These are phyloP conservation scores for Dillenia turbinata DNA, from an alignment of 164 flowering plant genomes.

Conservation along the genomic window DNA sequence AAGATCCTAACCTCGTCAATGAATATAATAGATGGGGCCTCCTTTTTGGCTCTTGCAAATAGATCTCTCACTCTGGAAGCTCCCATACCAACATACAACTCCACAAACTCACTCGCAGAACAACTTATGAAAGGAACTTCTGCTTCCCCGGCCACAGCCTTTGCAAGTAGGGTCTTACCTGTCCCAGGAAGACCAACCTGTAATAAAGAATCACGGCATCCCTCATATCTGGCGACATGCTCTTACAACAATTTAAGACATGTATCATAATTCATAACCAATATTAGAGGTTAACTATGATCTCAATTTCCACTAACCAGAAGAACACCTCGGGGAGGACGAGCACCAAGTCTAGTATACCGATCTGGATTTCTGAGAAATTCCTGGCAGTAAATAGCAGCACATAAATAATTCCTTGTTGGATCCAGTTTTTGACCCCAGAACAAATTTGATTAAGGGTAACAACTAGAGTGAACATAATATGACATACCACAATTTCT, in stretches of 20 bases:
- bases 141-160: slow-evolving; percentile 99
- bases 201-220: slow-evolving; percentile 3
- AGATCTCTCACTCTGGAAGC: slow-evolving; percentile 98
- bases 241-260: not conserved
- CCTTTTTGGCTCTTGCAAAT: slow-evolving; percentile 92
- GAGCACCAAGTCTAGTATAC: slow-evolving; percentile 86
- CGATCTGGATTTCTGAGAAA: slow-evolving; percentile 89
- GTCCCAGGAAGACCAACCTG: slow-evolving; percentile 99
- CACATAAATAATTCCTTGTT: slow-evolving; percentile 7
- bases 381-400: slow-evolving; percentile 58
- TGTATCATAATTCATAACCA: not conserved
- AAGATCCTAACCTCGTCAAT: slow-evolving; percentile 78
- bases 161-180: slow-evolving; percentile 96
- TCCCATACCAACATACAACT: slow-evolving; percentile 98
- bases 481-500: slow-evolving; percentile 87
- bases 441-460: not conserved
- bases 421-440: not conserved
- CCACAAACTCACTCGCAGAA: slow-evolving; percentile 98
- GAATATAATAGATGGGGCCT: slow-evolving; percentile 95
- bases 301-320: slow-evolving; percentile 57
- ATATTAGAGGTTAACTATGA: not conserved
- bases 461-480: not conserved
- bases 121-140: slow-evolving; percentile 98
- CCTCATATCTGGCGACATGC: not conserved
- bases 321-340: slow-evolving; percentile 97